These are phyloP conservation scores for Aspergillus ruber DNA, from an alignment of 2,329 filamentous ascomycete species.

Conservation along the genomic window DNA sequence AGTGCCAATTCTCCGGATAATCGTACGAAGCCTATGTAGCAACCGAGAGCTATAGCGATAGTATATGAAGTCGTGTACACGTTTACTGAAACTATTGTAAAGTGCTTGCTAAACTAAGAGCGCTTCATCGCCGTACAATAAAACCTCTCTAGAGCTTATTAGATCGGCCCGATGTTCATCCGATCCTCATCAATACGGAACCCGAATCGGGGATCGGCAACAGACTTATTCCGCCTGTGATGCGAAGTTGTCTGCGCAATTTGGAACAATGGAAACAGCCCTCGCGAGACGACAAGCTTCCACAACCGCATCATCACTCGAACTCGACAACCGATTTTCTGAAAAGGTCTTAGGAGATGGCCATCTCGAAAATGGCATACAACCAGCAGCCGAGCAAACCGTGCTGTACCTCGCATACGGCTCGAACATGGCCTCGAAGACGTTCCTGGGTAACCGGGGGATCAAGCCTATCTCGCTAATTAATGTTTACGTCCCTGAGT, in stretches of 20 bases:
- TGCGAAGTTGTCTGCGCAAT: background rate
- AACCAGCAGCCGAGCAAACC: constrained; percentile 36
- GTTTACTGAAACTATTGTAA: too few relatives aligned
- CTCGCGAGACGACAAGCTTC: constrained; percentile 14
- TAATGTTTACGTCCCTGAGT: constrained; percentile 72
- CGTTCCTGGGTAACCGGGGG: constrained; percentile 69
- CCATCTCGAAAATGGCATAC: background rate
- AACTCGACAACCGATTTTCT: constrained; percentile 17
- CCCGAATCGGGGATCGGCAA: background rate
- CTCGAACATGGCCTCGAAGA: constrained; percentile 75
- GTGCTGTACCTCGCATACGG: constrained; percentile 84
- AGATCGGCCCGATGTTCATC: too few relatives aligned
- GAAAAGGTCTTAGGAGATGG: constrained; percentile 8
- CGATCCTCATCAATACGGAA: too few relatives aligned
- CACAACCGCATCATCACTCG: constrained; percentile 16
- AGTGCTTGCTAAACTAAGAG: too few relatives aligned
- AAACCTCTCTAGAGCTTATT: too few relatives aligned
- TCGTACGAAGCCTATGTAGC: too few relatives aligned
- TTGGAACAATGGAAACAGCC: background rate
- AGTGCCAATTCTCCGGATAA: too few relatives aligned
- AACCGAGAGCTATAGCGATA: too few relatives aligned
- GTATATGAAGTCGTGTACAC: too few relatives aligned
- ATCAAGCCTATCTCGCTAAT: constrained; percentile 75
- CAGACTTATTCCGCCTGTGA: background rate
- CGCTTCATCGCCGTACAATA: too few relatives aligned